Conservation (phyloP, 805 yeast species). For the Metschnikowia lochheadii region DNA sequence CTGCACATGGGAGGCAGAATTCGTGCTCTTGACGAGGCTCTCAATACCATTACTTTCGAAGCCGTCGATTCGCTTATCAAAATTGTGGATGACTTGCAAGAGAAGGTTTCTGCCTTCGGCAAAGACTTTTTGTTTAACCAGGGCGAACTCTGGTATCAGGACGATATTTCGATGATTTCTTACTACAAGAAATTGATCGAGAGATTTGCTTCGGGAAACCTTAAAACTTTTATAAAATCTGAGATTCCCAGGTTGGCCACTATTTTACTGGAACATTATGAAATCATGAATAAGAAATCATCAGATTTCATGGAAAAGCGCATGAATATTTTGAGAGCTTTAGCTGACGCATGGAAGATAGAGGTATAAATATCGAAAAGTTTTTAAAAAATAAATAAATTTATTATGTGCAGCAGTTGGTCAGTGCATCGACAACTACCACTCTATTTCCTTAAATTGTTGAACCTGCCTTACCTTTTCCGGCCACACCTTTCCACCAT, state of each 20-base stretch:
- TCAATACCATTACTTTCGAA: background rate
- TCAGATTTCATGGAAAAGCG: conserved; percentile 51
- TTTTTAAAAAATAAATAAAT: background rate
- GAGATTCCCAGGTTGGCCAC: conserved; percentile 36
- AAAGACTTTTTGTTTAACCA: conserved; percentile 11
- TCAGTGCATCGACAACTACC: conserved; percentile 32
- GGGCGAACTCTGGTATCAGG: conserved; percentile 13
- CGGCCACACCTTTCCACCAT: conserved; percentile 69
- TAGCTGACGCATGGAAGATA: conserved; percentile 3
- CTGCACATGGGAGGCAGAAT: conserved; percentile 31
- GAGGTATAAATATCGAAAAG: background rate
- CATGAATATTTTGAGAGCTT: conserved; percentile 42
- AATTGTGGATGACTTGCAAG: conserved; percentile 11
- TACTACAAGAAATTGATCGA: conserved; percentile 49
- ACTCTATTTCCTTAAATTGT: conserved; percentile 49
- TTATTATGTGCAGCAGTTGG: background rate
- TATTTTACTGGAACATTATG: conserved; percentile 34
- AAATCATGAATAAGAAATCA: conserved; percentile 36
- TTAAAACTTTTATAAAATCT: conserved; percentile 29
- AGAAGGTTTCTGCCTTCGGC: conserved; percentile 10
- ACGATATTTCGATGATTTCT: conserved; percentile 24
- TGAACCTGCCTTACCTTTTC: conserved; percentile 59
- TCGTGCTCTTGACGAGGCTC: conserved; percentile 17
- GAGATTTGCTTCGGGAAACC: conserved; percentile 43
- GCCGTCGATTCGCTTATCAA: conserved; percentile 3